These are phyloP conservation scores for Candida maltosa DNA, from an alignment of 805 yeast genomes.

Conservation along the genomic window DNA sequence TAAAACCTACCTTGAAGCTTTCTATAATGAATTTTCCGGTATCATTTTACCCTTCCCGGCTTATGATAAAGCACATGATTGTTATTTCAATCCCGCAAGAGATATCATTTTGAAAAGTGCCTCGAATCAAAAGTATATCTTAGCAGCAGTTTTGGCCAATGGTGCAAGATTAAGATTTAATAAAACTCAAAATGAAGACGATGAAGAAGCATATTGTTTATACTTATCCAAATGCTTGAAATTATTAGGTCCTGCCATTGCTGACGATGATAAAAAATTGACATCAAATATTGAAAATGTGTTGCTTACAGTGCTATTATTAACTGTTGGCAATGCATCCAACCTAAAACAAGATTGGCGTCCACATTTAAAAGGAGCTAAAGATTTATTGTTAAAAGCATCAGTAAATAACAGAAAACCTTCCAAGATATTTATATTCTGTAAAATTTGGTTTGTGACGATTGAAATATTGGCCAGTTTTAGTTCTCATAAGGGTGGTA, in stretches of 20 bases:
- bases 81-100: conserved; percentile 49
- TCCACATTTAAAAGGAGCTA: conserved; percentile 63
- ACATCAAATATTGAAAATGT: conserved; percentile 58
- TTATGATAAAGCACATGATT: conserved; percentile 22
- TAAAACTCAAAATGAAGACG: conserved; percentile 20
- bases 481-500: conserved; percentile 56
- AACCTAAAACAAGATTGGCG: conserved; percentile 58
- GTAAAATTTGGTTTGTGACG: conserved; percentile 55
- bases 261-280: conserved; percentile 12
- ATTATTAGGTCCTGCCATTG: conserved; percentile 46
- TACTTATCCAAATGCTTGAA: conserved; percentile 62
- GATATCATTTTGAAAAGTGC: conserved; percentile 63
- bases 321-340: conserved; percentile 60
- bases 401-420: conserved; percentile 16
- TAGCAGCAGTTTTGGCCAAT: conserved; percentile 70
- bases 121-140: conserved; percentile 54
- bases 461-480: conserved; percentile 57
- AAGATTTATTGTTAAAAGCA: conserved; percentile 50
- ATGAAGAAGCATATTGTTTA: conserved; percentile 46
- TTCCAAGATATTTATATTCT: conserved; percentile 46
- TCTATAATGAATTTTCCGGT: conserved; percentile 32
- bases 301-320: conserved; percentile 58
- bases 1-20: conserved; percentile 28
- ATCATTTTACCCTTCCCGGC: conserved; percentile 37
- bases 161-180: conserved; percentile 60